Base-by-base conservation (phyloP, 306 rosid species). In the Spatholobus suberectus region DNA sequence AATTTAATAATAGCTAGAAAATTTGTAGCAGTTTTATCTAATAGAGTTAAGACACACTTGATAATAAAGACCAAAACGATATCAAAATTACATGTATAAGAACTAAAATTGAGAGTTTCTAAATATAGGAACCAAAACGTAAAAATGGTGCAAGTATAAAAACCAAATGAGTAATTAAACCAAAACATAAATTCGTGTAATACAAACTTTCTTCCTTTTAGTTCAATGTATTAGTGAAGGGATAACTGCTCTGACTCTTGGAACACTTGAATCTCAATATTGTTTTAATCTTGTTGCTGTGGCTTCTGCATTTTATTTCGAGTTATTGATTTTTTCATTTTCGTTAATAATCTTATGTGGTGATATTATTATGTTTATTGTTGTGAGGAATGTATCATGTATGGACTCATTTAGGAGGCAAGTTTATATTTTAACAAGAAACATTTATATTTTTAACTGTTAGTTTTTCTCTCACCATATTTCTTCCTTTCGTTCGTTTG, bases 251-350 rank as follows among this genome's bases (percentile, higher is more conserved):
- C 9, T 17, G 57, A 52, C 8, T 52, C 24, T 52, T 8, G 24
- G 24, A 23, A 21, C 63, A 8, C 63, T 55, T 55, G 14, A 55
- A 55, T 55, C 63, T 55, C 15, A 54, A 20, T 55, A 55, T 55
- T 21, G 14, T 23, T 55, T 55, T 20, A 21, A 55, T 21, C 14
- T 20, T 9, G 32, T 55, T 23, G 15, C 32, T 55, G 29, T 37
- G 51, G 68, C 68, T 74, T 54, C 51, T 54, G 13, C 34, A 73
- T 51, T 43, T 68, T 73, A 6, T 52, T 55, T 34, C 32, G 29
- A 18, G n/a, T 35, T 52, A 18, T 73, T 73, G 35, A 20, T 18
- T 18, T 34, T 35, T n/a, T 73, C 21, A 34, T 52, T 73, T 51
- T 73, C 18, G 6, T 29, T 27, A 27, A 27, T 29, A 68, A 51